phyloP scores from a whole-genome alignment of 192 early-diverging fungal species.

The Pecoramyces ruminantium region DNA sequence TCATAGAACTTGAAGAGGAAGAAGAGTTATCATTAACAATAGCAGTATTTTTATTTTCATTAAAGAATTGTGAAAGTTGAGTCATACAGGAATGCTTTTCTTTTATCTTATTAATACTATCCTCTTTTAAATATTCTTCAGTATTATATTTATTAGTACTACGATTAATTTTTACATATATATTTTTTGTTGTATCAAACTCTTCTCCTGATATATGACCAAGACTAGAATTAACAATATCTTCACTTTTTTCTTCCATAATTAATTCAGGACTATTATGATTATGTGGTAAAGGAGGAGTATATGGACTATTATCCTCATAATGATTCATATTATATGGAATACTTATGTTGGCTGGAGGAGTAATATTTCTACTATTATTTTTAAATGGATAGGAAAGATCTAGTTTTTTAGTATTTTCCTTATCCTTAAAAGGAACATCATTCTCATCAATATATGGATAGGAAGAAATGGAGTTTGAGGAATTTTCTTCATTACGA shows the following conservation, averaged over 20 bases:
- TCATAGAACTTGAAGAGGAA: neutral
- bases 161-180: neutral
- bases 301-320: neutral
- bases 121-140: neutral
- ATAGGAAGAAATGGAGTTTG: neutral
- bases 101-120: neutral
- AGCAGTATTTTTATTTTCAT: neutral
- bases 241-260: neutral
- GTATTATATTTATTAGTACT: neutral
- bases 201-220: neutral
- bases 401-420: neutral
- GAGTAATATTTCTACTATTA: neutral
- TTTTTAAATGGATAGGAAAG: neutral
- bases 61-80: neutral
- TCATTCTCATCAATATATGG: neutral
- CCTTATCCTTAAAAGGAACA: neutral
- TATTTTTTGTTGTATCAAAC: neutral
- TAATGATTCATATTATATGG: neutral
- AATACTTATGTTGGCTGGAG: neutral
- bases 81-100: neutral
- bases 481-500: neutral
- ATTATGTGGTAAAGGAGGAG: too few species aligned
- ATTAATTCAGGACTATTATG: neutral
- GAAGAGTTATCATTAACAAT: neutral
- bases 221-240: neutral